These are phyloP conservation scores for Pythium dissotocum DNA, from an alignment of 352 stramenopile genomes.

Conservation along the genomic window DNA sequence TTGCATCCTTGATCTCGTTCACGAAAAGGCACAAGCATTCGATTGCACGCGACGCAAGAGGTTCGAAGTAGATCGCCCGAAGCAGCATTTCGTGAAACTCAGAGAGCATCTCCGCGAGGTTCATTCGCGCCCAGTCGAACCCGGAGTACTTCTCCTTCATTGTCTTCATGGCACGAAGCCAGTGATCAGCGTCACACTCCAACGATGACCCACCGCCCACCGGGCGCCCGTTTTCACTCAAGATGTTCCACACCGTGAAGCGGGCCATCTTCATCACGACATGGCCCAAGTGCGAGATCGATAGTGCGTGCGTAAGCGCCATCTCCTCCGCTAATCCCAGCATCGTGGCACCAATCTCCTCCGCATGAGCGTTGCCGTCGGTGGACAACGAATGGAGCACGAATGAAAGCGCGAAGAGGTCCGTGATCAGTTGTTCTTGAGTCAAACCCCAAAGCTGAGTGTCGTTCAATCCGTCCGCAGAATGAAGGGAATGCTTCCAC, in stretches of 20 bases:
- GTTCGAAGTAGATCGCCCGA: conserved; percentile 37
- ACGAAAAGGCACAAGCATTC: conserved; percentile 72
- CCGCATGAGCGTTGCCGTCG: neutral
- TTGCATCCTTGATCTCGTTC: conserved; percentile 39
- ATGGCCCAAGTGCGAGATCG: conserved; percentile 57
- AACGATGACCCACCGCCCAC: neutral
- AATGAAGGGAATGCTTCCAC: neutral
- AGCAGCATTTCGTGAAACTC: conserved; percentile 67
- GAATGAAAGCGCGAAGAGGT: conserved; percentile 75
- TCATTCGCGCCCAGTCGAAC: conserved; percentile 66
- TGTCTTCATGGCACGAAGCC: conserved; percentile 44
- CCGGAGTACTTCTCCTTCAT: conserved; percentile 71
- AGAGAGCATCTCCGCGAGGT: conserved; percentile 58
- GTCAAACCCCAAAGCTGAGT: conserved; percentile 20
- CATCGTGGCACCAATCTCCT: conserved; percentile 46
- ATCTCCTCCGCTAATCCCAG: conserved; percentile 49
- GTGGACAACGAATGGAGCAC: conserved; percentile 32
- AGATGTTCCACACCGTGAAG: conserved; percentile 63
- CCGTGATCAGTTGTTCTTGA: conserved; percentile 63
- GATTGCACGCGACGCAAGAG: conserved; percentile 48
- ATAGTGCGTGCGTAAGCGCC: conserved; percentile 39
- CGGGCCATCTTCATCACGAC: conserved; percentile 66
- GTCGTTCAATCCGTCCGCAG: neutral
- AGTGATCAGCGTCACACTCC: conserved; percentile 22
- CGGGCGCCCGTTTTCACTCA: conserved; percentile 19